Base-by-base conservation (phyloP, 345 rosid species). In the Iberis pinnata region DNA sequence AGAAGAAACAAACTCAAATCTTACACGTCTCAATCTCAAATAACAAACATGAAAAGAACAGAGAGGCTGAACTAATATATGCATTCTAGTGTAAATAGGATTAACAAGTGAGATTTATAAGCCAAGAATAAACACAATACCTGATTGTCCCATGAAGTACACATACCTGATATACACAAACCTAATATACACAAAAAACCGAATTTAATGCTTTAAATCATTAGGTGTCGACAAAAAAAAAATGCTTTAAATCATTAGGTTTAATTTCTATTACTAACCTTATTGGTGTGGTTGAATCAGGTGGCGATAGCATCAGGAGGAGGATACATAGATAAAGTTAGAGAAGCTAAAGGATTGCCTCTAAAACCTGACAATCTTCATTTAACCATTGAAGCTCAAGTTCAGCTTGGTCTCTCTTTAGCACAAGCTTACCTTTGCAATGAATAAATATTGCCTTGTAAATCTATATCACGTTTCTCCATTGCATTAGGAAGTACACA, bases 291-390 rank as follows among this genome's bases (percentile, higher is more conserved):
- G 10, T 64, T 37, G 61, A 32, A 43, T 56, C 65, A 87, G 98
- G 95, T 90, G 13, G 96, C 93, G 10, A 62, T 92, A 9, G 73
- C 80, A 27, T 79, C 96, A 0, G 98, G 98, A 37, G 88, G 73
- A 38, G 58, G 12, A 12, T 74, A 79, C 64, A 46, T 80, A 17
- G 95, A 81, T 56, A 81, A 61, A 46, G 89, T 88, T 31, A 79
- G 96, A 48, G 79, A 75, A 70, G 93, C 92, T 0, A 80, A 76
- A 59, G 98, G 96, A 18, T 63, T 87, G 75, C 57, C 66, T 1
- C 74, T 90, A 15, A 72, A 78, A 58, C 71, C 79, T 4, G 96
- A 90, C 56, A 43, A 87, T 47, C 86, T 86, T 60, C 92, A 90
- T 68, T 77, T 87, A 6, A 79, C 92, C 4, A 84, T 95, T 0